A percentile compares a stretch with the other conserved stretches of the same genome.
Conservation (phyloP, 495 filamentous ascomycete species). For the Tuber umbilicatum region DNA sequence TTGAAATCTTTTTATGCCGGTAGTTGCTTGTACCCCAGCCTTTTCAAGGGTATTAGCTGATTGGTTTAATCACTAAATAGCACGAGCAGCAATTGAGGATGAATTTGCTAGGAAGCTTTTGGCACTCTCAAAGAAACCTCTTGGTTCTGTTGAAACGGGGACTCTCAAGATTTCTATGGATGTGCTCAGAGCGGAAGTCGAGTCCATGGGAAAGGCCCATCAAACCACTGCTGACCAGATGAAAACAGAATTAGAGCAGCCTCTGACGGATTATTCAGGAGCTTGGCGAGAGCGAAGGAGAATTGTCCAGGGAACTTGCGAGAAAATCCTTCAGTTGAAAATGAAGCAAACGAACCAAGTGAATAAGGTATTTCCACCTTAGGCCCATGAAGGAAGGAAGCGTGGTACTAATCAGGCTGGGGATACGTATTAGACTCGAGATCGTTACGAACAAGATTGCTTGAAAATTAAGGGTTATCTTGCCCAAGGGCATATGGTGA, state of each 20-base stretch:
- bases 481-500: slow-evolving; percentile 99
- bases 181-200: slow-evolving; percentile 80
- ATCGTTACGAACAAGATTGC: slow-evolving; percentile 94
- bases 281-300: slow-evolving; percentile 92
- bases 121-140: slow-evolving; percentile 74
- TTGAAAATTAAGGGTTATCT: slow-evolving; percentile 97
- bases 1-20: slow-evolving; percentile 83
- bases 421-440: slow-evolving; percentile 57
- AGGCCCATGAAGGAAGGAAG: background rate
- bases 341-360: slow-evolving; percentile 81
- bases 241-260: slow-evolving; percentile 96
- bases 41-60: background rate
- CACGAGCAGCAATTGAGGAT: slow-evolving; percentile 88
- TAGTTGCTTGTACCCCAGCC: slow-evolving; percentile 43
- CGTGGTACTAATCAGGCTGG: slow-evolving; percentile 15
- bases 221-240: slow-evolving; percentile 84
- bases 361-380: slow-evolving; percentile 63
- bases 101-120: slow-evolving; percentile 92
- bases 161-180: slow-evolving; percentile 79
- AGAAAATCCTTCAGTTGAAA: slow-evolving; percentile 89
- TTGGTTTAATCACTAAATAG: slow-evolving; percentile 46
- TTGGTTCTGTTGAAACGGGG: slow-evolving; percentile 83
- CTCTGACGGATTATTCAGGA: slow-evolving; percentile 80
- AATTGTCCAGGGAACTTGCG: slow-evolving; percentile 86
- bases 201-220: slow-evolving; percentile 89